Evolutionary conservation across 164 flowering plant genomes (phyloP), one percentile per base, ranked within the genome.

Genomic region (Vitis rupestris): DNA sequence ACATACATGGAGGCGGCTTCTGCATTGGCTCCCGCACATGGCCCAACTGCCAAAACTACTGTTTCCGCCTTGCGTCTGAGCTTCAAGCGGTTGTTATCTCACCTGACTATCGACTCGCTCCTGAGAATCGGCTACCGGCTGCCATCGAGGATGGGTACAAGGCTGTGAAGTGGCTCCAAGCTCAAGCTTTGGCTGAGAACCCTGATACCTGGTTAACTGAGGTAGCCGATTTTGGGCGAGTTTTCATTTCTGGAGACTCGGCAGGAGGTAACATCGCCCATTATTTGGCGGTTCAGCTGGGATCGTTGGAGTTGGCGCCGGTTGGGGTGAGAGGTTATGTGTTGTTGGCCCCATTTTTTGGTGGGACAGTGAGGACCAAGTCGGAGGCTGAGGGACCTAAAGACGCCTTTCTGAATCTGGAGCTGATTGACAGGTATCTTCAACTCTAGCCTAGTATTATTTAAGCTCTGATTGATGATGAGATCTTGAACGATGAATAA

Each of bases 201-300:
- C 79, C 79, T 16, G 90, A 88, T 58, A 2, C 75, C 23, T 87
- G 90, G 89, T 60, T 87, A 56, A 65, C 70, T 11, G 87, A 79
- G 2, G 88, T 76, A 54, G 91, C 86, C 16, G 94, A 91, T 70
- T 86, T 85, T 66, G 61, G 73, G 27, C 76, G 72, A 29, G 93
- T 91, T n/a, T 87, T 86, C 57, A 67, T 89, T 1, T 82, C 84
- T 0, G 97, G 97, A 47, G 93, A 90, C 74, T 91, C 97, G 9
- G 87, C 94, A 4, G 94, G 97, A n/a, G 97, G 94, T 14, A 91
- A 83, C 62, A 79, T 88, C 14, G 93, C 91, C 48, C 93, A 91
- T 61, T 61, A 88, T 64, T 59, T 86, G 68, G 90, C 89, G 15
- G 88, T 84, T 59, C 71, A 70, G 57, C 69, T 90, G 3, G 75